Conservation (phyloP, 129 eudicot species). For the Chrysanthemum seticuspe region DNA sequence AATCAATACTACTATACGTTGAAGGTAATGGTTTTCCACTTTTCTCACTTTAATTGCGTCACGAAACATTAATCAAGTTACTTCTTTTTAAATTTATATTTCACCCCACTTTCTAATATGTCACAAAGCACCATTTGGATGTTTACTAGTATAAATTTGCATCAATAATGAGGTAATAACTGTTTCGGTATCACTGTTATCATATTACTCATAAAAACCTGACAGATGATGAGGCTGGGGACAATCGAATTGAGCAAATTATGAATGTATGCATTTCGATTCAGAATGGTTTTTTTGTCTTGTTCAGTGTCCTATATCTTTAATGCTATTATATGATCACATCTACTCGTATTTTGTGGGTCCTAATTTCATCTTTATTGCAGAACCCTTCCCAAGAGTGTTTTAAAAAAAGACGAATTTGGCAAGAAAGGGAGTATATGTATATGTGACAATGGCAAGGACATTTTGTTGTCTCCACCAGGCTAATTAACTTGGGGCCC, state of each 20-base stretch:
- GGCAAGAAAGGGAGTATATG: background rate
- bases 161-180: background rate
- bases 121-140: background rate
- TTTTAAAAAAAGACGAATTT: background rate
- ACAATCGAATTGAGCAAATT: background rate
- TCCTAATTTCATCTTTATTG: background rate
- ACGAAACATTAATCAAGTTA: background rate
- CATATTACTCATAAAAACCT: background rate
- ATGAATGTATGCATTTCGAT: background rate
- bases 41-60: conserved; percentile 8
- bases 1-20: conserved; percentile 2
- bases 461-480: too few relatives aligned
- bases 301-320: conserved; percentile 1
- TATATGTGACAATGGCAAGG: too few relatives aligned
- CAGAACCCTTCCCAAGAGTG: conserved; percentile 6
- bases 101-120: too few relatives aligned
- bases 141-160: background rate
- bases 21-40: background rate
- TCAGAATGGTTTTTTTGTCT: conserved; percentile 14
- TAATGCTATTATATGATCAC: background rate
- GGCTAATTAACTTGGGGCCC: too few relatives aligned
- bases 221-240: conserved; percentile 3
- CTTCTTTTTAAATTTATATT: too few relatives aligned
- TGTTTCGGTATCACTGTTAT: too few relatives aligned
- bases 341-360: conserved; percentile 2